Percentiles rank a stretch among this genome's conserved stretches.
phyloP scores from a whole-genome alignment of 2,329 filamentous ascomycete genomes.

The Xylaria sp. region DNA sequence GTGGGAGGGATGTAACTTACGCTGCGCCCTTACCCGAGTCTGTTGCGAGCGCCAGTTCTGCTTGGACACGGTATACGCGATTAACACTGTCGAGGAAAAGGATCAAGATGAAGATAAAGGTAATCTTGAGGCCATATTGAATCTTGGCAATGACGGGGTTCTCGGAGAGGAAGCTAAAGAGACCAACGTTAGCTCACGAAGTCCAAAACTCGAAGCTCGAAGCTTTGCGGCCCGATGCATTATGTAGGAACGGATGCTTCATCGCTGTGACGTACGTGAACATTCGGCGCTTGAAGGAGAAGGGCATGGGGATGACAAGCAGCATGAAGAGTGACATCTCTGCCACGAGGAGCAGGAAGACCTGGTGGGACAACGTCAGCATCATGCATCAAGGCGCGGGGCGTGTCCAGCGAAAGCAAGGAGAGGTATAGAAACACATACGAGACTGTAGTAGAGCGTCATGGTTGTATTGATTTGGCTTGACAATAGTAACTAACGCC shows the following conservation, averaged over 20 bases:
- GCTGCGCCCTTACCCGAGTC: slow-evolving; percentile 49
- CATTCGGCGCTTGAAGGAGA: slow-evolving; percentile 75
- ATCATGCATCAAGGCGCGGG: slow-evolving; percentile 10
- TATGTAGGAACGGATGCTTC: background rate
- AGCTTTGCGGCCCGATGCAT: background rate
- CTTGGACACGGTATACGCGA: slow-evolving; percentile 92
- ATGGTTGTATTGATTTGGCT: slow-evolving; percentile 31
- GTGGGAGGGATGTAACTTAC: slow-evolving; percentile 37
- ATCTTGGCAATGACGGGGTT: slow-evolving; percentile 80
- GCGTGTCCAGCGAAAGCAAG: background rate
- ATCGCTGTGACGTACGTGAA: slow-evolving; percentile 55
- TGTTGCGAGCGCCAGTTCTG: slow-evolving; percentile 70
- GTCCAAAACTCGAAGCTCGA: background rate
- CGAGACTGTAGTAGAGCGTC: slow-evolving; percentile 48
- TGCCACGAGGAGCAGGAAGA: slow-evolving; percentile 74
- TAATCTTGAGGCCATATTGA: slow-evolving; percentile 98
- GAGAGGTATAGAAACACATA: slow-evolving; percentile 29
- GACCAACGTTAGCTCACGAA: slow-evolving; percentile 10
- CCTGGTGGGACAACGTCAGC: slow-evolving; percentile 45
- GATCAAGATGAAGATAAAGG: slow-evolving; percentile 97
- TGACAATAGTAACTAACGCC: slow-evolving; percentile 10
- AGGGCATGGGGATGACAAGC: slow-evolving; percentile 81
- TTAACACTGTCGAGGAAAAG: slow-evolving; percentile 95
- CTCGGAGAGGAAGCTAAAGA: slow-evolving; percentile 79
- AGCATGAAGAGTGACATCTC: slow-evolving; percentile 80